These are phyloP conservation scores for Aspergillus wentii DNA, from an alignment of 495 filamentous ascomycete species.

Conservation along the genomic window DNA sequence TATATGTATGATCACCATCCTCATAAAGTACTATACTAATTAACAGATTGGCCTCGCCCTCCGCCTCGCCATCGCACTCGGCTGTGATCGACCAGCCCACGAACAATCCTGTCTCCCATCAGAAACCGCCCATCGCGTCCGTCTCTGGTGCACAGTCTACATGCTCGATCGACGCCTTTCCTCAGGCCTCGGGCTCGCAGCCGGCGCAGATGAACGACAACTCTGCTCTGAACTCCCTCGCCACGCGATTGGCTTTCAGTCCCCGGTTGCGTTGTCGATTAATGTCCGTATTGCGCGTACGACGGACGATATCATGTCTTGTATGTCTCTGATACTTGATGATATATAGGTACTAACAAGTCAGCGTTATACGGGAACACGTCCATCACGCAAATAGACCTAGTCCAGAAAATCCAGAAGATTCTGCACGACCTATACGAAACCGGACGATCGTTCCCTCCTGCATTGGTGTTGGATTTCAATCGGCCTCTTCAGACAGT, in stretches of 20 bases:
- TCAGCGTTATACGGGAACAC: constrained; percentile 18
- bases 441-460: constrained; percentile 13
- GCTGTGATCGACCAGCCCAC: constrained; percentile 11
- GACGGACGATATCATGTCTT: constrained; percentile 20
- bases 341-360: neutral
- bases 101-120: constrained; percentile 16
- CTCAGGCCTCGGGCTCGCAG: constrained; percentile 18
- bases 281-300: constrained; percentile 20
- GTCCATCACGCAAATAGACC: constrained; percentile 14
- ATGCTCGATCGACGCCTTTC: constrained; percentile 20
- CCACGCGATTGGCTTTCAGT: constrained; percentile 14
- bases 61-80: constrained; percentile 17
- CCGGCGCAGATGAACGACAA: constrained; percentile 19
- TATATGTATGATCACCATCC: constrained; percentile 18
- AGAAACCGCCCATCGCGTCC: constrained; percentile 12
- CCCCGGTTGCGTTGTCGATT: constrained; percentile 14
- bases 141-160: constrained; percentile 23
- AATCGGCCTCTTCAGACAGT: constrained; percentile 11
- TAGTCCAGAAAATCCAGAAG: constrained; percentile 13
- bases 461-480: constrained; percentile 12
- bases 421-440: constrained; percentile 16
- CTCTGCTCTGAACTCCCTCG: constrained; percentile 9
- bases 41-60: constrained; percentile 18
- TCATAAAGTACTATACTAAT: too few relatives aligned
- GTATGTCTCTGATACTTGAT: constrained; percentile 7